Base-by-base conservation (phyloP, 768 basidiomycete genomes). In the Mycena polygramma region DNA sequence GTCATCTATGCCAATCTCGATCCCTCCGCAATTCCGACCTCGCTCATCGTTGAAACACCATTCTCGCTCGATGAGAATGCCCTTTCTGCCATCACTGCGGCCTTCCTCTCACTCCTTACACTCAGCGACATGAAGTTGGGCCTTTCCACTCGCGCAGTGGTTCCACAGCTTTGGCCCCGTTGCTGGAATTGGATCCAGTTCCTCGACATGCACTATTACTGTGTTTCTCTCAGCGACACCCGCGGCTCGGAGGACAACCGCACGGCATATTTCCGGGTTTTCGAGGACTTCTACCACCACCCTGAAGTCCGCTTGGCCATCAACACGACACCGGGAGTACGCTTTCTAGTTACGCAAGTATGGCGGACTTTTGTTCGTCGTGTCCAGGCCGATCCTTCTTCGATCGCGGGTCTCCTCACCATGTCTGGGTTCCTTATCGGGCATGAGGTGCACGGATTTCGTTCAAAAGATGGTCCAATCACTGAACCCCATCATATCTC, bases 1-100 rank as follows among this genome's bases (percentile, higher is more conserved):
- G 41, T 63, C 26, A 52, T 63, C 61, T 63, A 63, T 37, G 61
- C 61, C 51, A 63, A 63, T 63, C 61, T 63, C 61, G 61, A 63
- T 53, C 51, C 61, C 61, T 41, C 22, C 13, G 61, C 49, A 41
- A 63, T 63, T 63, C 61, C 61, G 51, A 63, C 49, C 51, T 41
- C 61, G 22, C 39, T 52, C 26, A 49, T 24, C 17, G 49, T 63
- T 37, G 61, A 63, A 49, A 37, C 49, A n/a, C 30, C 30, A 30
- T 30, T 30, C 30, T 30, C 30, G 30, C 36, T 51, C 19, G 59
- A n/a, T 30, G 59, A 61, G 19, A 11, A 0, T 49, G 46, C 49
- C 45, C 46, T 46, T n/a, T 35, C 46, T 20, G 59, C 20, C 59
- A 24, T 61, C 48, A 62, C 20, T 51, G 51, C 48, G 51, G 61